phyloP scores from a whole-genome alignment of 441 rosid genomes.

The Erodium moschatum region DNA sequence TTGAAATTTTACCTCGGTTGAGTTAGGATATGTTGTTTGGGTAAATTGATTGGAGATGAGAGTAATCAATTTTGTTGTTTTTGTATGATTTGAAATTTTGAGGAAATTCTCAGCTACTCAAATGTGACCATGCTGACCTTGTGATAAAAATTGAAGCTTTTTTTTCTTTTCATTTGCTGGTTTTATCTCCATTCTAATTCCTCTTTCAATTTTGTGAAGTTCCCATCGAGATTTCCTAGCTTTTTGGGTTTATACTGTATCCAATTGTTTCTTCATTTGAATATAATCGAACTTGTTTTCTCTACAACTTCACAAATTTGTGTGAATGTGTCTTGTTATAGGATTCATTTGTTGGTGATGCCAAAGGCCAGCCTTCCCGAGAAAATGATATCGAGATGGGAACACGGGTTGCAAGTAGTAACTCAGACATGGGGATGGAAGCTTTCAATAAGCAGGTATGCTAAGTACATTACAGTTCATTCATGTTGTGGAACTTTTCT shows the following conservation, averaged over 20 bases:
- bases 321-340: conserved; percentile 10
- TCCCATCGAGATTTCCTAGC: background rate
- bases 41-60: background rate
- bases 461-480: background rate
- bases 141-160: too few species aligned
- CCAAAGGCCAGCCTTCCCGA: conserved; percentile 26
- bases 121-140: too few species aligned
- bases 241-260: too few species aligned
- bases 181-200: too few species aligned
- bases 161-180: too few species aligned
- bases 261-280: background rate
- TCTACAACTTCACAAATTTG: too few species aligned
- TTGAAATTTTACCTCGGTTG: background rate
- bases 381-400: conserved; percentile 61
- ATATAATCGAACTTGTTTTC: background rate
- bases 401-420: conserved; percentile 23
- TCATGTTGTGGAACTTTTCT: background rate
- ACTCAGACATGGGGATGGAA: conserved; percentile 55
- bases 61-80: background rate
- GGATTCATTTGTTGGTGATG: conserved; percentile 47
- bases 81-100: too few species aligned
- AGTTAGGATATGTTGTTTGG: background rate
- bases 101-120: too few species aligned
- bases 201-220: too few species aligned
- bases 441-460: conserved; percentile 56